Evolutionary conservation across 2,329 filamentous ascomycete genomes (phyloP).

Genomic region (Penicillium sclerotiorum): DNA sequence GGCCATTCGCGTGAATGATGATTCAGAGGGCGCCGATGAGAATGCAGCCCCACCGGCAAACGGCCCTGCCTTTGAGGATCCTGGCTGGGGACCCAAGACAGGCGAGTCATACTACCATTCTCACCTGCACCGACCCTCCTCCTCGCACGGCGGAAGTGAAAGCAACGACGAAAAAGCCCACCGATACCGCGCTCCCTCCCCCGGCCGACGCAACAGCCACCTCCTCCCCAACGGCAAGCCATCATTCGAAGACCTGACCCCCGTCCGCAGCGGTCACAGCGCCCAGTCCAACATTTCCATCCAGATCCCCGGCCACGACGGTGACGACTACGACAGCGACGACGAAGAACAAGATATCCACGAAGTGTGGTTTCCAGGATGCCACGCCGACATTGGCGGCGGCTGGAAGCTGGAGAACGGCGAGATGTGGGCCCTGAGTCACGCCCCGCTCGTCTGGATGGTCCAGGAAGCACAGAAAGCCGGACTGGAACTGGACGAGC

Average conservation of each 20-base stretch:
- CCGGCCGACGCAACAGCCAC: slow-evolving; percentile 25
- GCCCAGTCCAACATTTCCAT: slow-evolving; percentile 32
- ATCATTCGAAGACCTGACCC: slow-evolving; percentile 34
- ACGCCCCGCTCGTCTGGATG: slow-evolving; percentile 72
- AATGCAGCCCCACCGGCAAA: background rate
- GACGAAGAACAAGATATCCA: slow-evolving; percentile 68
- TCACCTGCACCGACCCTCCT: slow-evolving; percentile 18
- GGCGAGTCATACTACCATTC: slow-evolving; percentile 35
- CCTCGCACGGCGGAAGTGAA: slow-evolving; percentile 19
- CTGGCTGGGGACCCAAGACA: slow-evolving; percentile 18
- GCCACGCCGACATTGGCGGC: slow-evolving; percentile 77
- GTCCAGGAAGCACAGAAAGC: slow-evolving; percentile 65
- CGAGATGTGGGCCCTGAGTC: slow-evolving; percentile 64
- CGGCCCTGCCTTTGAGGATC: slow-evolving; percentile 1
- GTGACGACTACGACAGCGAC: slow-evolving; percentile 26
- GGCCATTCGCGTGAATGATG: slow-evolving; percentile 36
- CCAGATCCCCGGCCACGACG: slow-evolving; percentile 27
- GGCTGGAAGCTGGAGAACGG: slow-evolving; percentile 66
- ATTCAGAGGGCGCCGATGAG: slow-evolving; percentile 8
- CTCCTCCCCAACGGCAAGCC: slow-evolving; percentile 30
- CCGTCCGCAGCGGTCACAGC: slow-evolving; percentile 34
- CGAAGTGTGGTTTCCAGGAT: slow-evolving; percentile 74
- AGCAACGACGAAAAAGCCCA: slow-evolving; percentile 15
- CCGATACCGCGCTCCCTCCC: slow-evolving; percentile 33
- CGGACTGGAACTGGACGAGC: slow-evolving; percentile 69